Evolutionary conservation across 1,284 basidiomycete species (phyloP).

Genomic region (Cutaneotrichosporon daszewskae): DNA sequence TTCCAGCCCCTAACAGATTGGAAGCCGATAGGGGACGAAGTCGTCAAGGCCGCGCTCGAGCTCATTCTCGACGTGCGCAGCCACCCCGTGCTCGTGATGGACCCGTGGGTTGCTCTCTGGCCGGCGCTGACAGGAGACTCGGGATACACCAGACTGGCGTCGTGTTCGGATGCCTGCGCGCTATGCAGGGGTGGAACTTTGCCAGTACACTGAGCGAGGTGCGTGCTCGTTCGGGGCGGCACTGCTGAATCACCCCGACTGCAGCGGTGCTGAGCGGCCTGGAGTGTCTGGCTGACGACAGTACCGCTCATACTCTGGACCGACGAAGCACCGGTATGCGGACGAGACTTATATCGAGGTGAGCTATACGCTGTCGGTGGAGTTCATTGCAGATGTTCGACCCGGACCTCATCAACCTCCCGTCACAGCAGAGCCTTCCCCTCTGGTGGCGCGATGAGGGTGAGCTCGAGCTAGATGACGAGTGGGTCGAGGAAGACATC

Average conservation of each 20-base stretch:
- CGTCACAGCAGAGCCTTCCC: conserved; percentile 27
- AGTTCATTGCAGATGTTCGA: conserved; percentile 36
- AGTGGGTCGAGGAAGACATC: conserved; percentile 15
- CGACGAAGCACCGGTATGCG: conserved; percentile 41
- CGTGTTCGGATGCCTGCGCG: conserved; percentile 38
- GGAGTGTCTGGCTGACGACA: conserved; percentile 14
- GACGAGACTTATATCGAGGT: conserved; percentile 48
- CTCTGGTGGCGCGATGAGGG: conserved; percentile 25
- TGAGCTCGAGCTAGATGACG: conserved; percentile 12
- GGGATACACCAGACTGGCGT: conserved; percentile 46
- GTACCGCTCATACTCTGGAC: conserved; percentile 44
- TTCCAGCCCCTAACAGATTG: conserved; percentile 41
- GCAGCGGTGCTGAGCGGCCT: background rate
- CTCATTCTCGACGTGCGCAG: conserved; percentile 33
- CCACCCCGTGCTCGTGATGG: conserved; percentile 41
- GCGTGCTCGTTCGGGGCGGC: no score
- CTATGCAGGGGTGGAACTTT: conserved; percentile 47
- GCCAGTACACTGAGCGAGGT: conserved; percentile 42
- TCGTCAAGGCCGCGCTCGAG: conserved; percentile 43
- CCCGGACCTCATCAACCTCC: conserved; percentile 42
- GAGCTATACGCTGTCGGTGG: no score
- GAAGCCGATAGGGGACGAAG: conserved; percentile 42
- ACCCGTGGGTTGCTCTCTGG: conserved; percentile 32
- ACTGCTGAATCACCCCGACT: no score
- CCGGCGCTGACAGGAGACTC: conserved; percentile 19